Percentiles rank a stretch among this genome's conserved stretches.
These are phyloP conservation scores for Fusarium luffae DNA, from an alignment of 2,329 filamentous ascomycete genomes.

Conservation along the genomic window DNA sequence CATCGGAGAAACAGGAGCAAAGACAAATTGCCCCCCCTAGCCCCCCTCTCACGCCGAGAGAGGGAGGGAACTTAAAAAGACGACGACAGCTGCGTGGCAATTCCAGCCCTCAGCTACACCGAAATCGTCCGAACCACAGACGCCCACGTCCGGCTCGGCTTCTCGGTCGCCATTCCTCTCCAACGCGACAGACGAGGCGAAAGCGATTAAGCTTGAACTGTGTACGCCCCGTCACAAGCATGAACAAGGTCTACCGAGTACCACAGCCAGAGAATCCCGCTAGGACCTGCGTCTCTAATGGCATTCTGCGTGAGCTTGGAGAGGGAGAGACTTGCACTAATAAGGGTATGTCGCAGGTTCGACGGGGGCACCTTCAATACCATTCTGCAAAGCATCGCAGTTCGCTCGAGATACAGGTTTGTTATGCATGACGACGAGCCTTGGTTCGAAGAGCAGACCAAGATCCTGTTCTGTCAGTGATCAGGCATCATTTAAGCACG, in stretches of 20 bases:
- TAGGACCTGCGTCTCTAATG: neutral
- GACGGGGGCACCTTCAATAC: neutral
- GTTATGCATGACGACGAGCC: neutral
- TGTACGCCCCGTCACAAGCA: neutral
- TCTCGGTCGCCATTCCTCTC: neutral
- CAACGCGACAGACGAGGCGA: neutral
- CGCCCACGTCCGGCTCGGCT: neutral
- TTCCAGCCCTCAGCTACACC: neutral
- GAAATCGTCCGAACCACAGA: neutral
- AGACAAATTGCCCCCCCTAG: neutral
- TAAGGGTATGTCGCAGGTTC: neutral
- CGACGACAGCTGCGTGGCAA: neutral
- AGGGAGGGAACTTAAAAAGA: neutral
- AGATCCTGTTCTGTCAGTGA: neutral
- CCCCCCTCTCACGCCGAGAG: neutral
- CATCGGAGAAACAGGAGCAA: neutral
- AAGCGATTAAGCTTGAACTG: neutral
- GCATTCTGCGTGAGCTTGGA: neutral
- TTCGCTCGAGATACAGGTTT: neutral
- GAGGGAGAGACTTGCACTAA: neutral
- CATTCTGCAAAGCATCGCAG: neutral
- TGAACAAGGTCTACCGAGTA: neutral
- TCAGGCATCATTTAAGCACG: neutral
- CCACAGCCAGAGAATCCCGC: neutral
- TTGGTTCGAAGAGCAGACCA: neutral